Conservation (phyloP, 2,329 filamentous ascomycete species). For the Colletotrichum brevisporum region DNA sequence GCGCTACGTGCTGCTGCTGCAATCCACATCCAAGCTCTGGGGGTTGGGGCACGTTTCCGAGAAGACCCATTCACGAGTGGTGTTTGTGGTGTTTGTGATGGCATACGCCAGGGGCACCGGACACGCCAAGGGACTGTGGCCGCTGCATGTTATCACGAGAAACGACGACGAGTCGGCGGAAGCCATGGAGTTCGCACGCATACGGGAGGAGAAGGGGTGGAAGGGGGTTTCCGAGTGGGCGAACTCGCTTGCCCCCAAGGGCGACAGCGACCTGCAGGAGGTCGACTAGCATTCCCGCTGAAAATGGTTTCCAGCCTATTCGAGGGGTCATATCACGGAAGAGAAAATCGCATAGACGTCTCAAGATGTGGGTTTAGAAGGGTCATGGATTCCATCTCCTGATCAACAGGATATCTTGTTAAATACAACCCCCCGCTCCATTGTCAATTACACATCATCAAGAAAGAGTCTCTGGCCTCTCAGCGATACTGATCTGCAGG, state of each 20-base stretch:
- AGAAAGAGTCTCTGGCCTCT: no score
- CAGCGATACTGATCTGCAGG: no score
- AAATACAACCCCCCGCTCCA: no score
- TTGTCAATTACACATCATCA: no score
- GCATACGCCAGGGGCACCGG: slow-evolving; percentile 26
- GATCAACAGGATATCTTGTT: no score
- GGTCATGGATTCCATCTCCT: no score
- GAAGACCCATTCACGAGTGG: slow-evolving; percentile 6
- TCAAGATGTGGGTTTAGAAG: no score
- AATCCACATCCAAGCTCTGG: no score
- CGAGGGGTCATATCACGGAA: no score
- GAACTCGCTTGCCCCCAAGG: not conserved
- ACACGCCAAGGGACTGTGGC: not conserved
- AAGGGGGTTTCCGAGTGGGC: not conserved
- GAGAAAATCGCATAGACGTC: no score
- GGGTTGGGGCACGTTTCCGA: not conserved
- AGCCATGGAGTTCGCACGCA: not conserved
- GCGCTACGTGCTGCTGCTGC: not conserved
- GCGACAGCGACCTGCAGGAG: not conserved
- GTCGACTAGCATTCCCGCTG: not conserved
- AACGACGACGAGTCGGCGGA: not conserved
- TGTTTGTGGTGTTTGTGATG: slow-evolving; percentile 15
- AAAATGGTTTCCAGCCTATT: no score
- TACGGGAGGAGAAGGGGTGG: slow-evolving; percentile 1
- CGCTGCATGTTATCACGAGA: not conserved